Evolutionary conservation across 164 flowering plant genomes (phyloP).

Genomic region (Sextonia rubra): DNA sequence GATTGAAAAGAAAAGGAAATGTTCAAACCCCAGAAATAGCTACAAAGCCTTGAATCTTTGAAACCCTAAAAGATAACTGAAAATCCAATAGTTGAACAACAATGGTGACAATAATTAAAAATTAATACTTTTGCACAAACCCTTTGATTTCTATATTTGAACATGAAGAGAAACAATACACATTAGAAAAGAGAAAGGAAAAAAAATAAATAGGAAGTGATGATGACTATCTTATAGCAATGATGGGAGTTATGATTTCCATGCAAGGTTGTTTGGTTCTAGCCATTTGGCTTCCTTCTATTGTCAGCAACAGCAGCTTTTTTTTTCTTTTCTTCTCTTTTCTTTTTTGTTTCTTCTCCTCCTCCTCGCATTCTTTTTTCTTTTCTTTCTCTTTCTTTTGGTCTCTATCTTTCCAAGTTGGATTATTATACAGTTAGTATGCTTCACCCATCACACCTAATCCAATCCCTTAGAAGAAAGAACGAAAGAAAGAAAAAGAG

Average conservation of each 20-base stretch:
- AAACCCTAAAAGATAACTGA: not conserved
- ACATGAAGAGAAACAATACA: constrained; percentile 11
- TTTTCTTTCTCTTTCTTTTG: constrained; percentile 11
- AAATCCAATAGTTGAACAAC: not conserved
- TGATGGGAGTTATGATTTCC: constrained; percentile 59
- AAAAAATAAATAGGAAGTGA: constrained; percentile 23
- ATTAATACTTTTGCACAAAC: constrained; percentile 27
- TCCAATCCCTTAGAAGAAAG: constrained; percentile 6
- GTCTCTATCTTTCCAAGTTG: constrained; percentile 28
- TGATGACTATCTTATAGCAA: constrained; percentile 26
- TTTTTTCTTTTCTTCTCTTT: constrained; percentile 3
- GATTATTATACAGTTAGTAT: constrained; percentile 39
- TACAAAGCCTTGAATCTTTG: not conserved
- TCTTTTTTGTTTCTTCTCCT: constrained; percentile 9
- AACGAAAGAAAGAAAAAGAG: constrained; percentile 7
- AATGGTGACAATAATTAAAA: constrained; percentile 12
- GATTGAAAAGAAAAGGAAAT: no score
- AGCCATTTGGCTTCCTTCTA: constrained; percentile 31
- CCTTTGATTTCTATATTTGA: constrained; percentile 21
- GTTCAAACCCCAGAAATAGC: no score
- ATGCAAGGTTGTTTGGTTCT: constrained; percentile 37
- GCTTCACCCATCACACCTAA: constrained; percentile 20
- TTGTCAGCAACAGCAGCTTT: constrained; percentile 55
- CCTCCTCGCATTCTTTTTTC: not conserved
- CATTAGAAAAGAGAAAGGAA: constrained; percentile 10